Base-by-base conservation (phyloP, 2,329 filamentous ascomycete species). In the Verticillium nubilum region DNA sequence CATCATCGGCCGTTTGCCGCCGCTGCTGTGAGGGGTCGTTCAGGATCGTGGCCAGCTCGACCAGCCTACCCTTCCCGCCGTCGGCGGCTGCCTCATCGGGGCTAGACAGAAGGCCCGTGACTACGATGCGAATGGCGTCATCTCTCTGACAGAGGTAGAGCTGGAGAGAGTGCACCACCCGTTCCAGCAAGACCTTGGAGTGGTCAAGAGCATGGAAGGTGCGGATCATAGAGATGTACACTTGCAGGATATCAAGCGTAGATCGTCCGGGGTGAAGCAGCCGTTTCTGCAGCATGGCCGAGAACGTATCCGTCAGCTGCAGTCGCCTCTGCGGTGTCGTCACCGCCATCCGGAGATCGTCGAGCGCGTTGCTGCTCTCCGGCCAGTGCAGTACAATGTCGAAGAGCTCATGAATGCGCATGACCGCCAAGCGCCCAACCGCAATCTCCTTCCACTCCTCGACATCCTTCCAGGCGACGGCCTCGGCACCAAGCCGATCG, bases 301-400 rank as follows among this genome's bases (percentile, higher is more conserved):
- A 85, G 70, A 94, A 94, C 37, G 80, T 81, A 50, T 86, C 82
- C 1, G 89, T 92, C 10, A 95, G 78, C 64, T 90, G 81, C 23
- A 89, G 77, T 57, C 91, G 87, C 33, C 86, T 83, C 59, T 86
- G 83, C 3, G 88, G 81, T 1, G 87, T 87, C 12, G 85, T 89
- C 29, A 91, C 83, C 53, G 88, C 86, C 58, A 87, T 83, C 62
- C 88, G 82, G 63, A 94, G 82, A 68, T 95, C 91, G 29, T 91
- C 83, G 2, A 95, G 80, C 1, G 88, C 91, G 2, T 87, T 87
- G 58, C 82, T 80, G 64, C 88, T 91, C 35, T 81, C 74, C 4
- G 90, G 89, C 90, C 90, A 95, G 59, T 83, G 80, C 60, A 90
- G 80, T 53, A 92, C 86, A 68, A 94, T 92, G 67, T 93, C 89